Evolutionary conservation across 352 stramenopile genomes (phyloP), one percentile per base, ranked within the genome.

Genomic region (Albugo laibachii): DNA sequence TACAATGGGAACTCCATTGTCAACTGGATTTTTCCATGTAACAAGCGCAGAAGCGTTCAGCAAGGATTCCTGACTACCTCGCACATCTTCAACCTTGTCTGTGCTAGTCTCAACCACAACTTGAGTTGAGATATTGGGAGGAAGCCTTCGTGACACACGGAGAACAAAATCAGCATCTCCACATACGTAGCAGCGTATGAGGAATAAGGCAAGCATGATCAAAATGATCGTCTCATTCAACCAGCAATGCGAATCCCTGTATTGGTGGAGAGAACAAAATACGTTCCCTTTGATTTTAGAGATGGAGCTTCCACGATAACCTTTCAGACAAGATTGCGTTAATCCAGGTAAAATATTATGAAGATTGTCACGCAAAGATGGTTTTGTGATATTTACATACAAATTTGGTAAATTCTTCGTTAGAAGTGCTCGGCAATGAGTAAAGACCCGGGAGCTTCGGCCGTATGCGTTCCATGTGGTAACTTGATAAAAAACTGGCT

Each of bases 381-480:
- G 0, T 43, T 49, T 13, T 49, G 52, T 18, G 16, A 8, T 8
- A 24, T 24, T 43, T 24, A 8, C 8, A 43, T 19, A 3, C 2
- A 24, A 8, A 43, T 19, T 24, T 43, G 16, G 3, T 43, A 8
- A 8, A 24, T 3, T 43, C 38, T 10, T 43, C 8, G 8, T 43
- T 24, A 19, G 8, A 24, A 8, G 3, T 24, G 38, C 3, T 19
- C 70, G 62, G 45, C 74, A 86, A 5, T 66, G 74, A 35, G 83
- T 53, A 48, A 72, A 80, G 0, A 57, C 59, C 36, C 76, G 69
- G 0, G 61, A 27, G 19, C 77, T 89, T 2, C 69, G 70, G 16
- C 77, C 77, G 35, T 85, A 89, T 13, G 77, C 79, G 47, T 87
- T 89, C 74, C 77, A 89, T 0, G 72, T 81, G 38, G 77, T 74